Base-by-base conservation (phyloP, 192 early-diverging fungal species). In the Geosiphon pyriformis region DNA sequence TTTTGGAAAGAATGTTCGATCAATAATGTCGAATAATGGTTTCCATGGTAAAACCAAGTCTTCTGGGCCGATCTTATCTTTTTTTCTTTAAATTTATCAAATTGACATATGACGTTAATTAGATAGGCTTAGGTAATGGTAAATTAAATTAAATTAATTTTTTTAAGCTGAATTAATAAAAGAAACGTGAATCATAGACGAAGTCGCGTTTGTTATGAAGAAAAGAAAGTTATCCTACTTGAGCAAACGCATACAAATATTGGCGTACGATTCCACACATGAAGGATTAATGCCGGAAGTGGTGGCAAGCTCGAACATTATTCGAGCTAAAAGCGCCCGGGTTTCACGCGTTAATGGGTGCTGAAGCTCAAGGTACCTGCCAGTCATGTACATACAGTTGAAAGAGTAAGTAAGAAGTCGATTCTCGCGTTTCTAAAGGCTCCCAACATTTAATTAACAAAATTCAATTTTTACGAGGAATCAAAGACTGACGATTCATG, bases 1-100 rank as follows among this genome's bases (percentile, higher is more conserved):
- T 72, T 88, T 88, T 53, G 88, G 87, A 68, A 88, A 85, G 42
- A 84, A 73, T 31, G 78, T 74, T 35, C 53, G 53, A 22, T 80
- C 67, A 49, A 87, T 78, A 58, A 83, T 71, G 17, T 88, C 80
- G 77, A 86, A 93, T 29, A 92, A 65, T 26, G 86, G 86, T 37
- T 84, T 64, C 93, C 93, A 94, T 30, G 86, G 82, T 30, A 94
- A 72, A n/a, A 74, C 68, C 4, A 94, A 59, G 49, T 84, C 82
- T 12, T 86, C 78, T 3, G 76, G 72, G 2, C 83, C 85, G 20
- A 94, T 68, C 63, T 80, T 53, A 22, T 82, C 76, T 73, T 88
- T 82, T 70, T 87, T 87, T 74, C 87, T 89, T 61, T 20, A 20
- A 29, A 30, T 31, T n/a, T n/a, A n/a, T n/a, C n/a, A n/a, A n/a